Base-by-base conservation (phyloP, 1,139 yeast species). In the Yamadazyma atmosphaerica region DNA sequence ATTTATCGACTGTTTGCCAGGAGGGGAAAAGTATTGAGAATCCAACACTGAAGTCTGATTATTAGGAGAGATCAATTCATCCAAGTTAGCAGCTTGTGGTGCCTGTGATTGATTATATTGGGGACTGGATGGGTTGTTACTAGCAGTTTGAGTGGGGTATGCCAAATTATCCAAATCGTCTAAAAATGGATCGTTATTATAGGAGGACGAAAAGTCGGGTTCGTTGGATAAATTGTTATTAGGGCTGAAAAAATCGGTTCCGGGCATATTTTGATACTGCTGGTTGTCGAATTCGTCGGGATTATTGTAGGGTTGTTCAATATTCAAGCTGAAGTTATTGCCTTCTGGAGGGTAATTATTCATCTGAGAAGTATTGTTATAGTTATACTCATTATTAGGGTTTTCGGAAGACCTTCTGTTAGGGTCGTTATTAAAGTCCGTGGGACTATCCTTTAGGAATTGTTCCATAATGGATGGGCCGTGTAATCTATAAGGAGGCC, bases 11-110 rank as follows among this genome's bases (percentile, higher is more conserved):
- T 43, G 47, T 36, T 52, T 59, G 13, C 52, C 56, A 4, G 70
- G 62, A 3, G 76, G 76, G 1, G 74, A 68, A 41, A 71, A 71
- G 49, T 68, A 70, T 42, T 68, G 73, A 5, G 74, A 63, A 36
- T 62, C 66, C 34, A 68, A 49, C 37, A 63, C 68, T 33, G 57
- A 42, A 31, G 47, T 44, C 35, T 50, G 45, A 16, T 42, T 46
- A 36, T 51, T 51, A 1, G 74, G 74, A 3, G 70, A 66, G 28
- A 68, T 61, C 16, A 68, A 51, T 45, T 65, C 72, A 43, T 68
- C 72, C 34, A 68, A 53, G 43, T 61, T 63, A 15, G 52, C 51
- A 2, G 61, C 50, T 34, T n/a, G 48, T 35, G 48, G 30, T 42
- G 50, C 14, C 49, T 48, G 43, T 35, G 33, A 25, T 29, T 45